Evolutionary conservation across 2,329 filamentous ascomycete genomes (phyloP), one percentile per base, ranked within the genome.

Genomic region (Juglanconis sp.): DNA sequence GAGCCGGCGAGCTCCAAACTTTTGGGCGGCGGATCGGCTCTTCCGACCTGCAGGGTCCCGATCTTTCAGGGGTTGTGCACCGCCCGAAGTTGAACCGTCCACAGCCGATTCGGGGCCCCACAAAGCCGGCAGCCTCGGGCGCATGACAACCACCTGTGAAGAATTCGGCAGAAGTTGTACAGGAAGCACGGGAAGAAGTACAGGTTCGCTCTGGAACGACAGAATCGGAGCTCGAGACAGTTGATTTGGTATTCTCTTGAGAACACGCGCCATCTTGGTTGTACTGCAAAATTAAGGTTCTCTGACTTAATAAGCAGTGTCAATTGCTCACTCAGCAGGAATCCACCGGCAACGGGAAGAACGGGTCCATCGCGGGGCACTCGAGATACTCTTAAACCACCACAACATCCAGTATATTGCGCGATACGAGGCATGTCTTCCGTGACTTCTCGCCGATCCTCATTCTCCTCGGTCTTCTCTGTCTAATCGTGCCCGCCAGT

Each of bases 291-390:
- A 15, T 13, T 15, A 5, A 15, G 8, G 8, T 30, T 17, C 4
- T 5, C 17, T 36, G 40, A 54, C 31, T 55, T 47, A 47, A 10
- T 55, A 47, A 55, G 40, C 53, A 47, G 31, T 15, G 40, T n/a
- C 42, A 55, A 47, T 47, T 47, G 53, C 53, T 55, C 53, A 55
- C 53, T 47, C 53, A 55, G 40, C 53, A 36, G 6, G 30, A 15
- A 49, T 3, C 30, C 31, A 24, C 47, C 31, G 47, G 47, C 24
- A 32, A 32, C 47, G 47, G 47, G 24, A 47, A 47, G n/a, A 30
- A 30, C 15, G n/a, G n/a, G n/a, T 30, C 36, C 38, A 47, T 55
- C 40, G 53, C 42, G 53, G 53, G 53, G 53, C 53, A 48, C n/a
- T 54, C 24, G 48, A 6, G 36, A 44, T 34, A 34, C n/a, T 54